Evolutionary conservation across 768 basidiomycete genomes (phyloP), one percentile per base, ranked within the genome.

Genomic region (Lactarius evosmus): DNA sequence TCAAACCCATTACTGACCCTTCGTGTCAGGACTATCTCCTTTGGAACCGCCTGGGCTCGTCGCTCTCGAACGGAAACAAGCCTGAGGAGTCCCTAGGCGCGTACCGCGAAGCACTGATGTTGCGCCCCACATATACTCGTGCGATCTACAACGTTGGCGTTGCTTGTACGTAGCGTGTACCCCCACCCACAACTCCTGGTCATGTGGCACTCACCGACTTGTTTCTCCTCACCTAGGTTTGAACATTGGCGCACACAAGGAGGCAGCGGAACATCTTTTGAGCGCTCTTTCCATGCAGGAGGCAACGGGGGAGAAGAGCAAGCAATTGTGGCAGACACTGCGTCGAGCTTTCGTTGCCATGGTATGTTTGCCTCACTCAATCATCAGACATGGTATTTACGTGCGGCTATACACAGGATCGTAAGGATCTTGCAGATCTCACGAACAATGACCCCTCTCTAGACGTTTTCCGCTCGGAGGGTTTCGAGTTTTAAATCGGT

Each of bases 71-170:
- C 72, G 94, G 93, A 0, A 92, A 85, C 68, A 89, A 91, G 66
- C 94, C 97, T 0, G 97, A 98, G 74, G 93, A 95, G 73, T 95
- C 96, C 4, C 77, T 94, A 9, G 89, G 89, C 17, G 91, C 89
- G 16, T 97, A 99, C 73, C 82, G 91, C 63, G 87, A 95, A 73
- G 97, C 97, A 0, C 80, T 99, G 29, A 87, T 86, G 70, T 77
- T 98, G 53, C 85, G 94, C 41, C 97, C 97, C 30, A 95, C 94
- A 0, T 99, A 97, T 74, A 98, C 97, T 1, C 87, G 97, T 12
- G 97, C 95, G 11, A 92, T 98, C 27, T 98, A 96, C 73, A 99
- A 99, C 70, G 92, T 99, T 38, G 97, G 95, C 50, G 97, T 99
- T 30, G 95, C 95, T 25, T 99, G 95, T 95, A 71, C 70, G 92